Conservation (phyloP, 2,329 filamentous ascomycete genomes). For the Fusarium equiseti region DNA sequence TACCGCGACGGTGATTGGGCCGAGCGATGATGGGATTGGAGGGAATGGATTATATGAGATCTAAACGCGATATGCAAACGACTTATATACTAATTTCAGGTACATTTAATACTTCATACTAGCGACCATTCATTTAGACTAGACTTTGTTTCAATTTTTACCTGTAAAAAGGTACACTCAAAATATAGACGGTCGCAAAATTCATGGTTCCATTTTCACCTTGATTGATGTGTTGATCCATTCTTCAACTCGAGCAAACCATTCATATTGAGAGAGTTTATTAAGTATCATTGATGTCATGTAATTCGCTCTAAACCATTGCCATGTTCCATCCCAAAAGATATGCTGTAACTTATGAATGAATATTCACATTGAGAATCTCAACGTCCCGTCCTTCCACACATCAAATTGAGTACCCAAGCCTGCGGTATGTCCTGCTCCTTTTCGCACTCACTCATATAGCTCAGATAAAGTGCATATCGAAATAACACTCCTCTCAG, state of each 20-base stretch:
- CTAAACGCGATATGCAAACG: constrained; percentile 32
- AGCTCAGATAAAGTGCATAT: constrained; percentile 54
- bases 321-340: not conserved
- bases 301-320: not conserved
- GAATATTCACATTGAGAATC: not conserved
- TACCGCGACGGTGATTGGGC: constrained; percentile 33
- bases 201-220: not conserved
- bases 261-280: not conserved
- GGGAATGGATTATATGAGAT: constrained; percentile 35
- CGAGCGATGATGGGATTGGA: constrained; percentile 33
- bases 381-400: constrained; percentile 14
- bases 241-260: not conserved
- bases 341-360: not conserved
- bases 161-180: constrained; percentile 16
- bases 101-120: constrained; percentile 34
- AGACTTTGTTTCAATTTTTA: constrained; percentile 37
- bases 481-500: constrained; percentile 50
- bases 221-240: not conserved
- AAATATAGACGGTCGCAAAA: constrained; percentile 22
- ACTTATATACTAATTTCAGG: constrained; percentile 42
- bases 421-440: constrained; percentile 48
- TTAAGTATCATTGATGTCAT: not conserved
- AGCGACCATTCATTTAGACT: constrained; percentile 45
- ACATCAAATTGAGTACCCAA: constrained; percentile 49
- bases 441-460: constrained; percentile 42